Evolutionary conservation across 2,329 filamentous ascomycete genomes (phyloP).

Genomic region (Tolypocladium endophyticum): DNA sequence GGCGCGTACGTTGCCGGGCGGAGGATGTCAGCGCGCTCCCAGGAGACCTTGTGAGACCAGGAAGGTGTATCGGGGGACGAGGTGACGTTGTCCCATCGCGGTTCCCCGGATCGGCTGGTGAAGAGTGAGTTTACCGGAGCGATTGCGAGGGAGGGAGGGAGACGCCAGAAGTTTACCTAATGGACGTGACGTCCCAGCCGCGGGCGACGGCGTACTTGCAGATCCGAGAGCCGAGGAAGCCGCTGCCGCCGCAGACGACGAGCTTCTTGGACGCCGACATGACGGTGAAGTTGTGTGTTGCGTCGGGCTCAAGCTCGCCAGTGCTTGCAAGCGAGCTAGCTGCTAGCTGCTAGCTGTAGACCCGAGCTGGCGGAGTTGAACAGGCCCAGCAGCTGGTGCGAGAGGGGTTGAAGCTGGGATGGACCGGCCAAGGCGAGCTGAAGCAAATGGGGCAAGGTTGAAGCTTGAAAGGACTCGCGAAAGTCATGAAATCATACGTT

Average conservation of each 20-base stretch:
- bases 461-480: background rate
- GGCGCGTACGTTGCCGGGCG: conserved; percentile 69
- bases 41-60: conserved; percentile 76
- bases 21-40: conserved; percentile 83
- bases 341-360: background rate
- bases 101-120: conserved; percentile 75
- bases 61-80: conserved; percentile 57
- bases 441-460: background rate
- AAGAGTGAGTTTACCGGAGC: conserved; percentile 7
- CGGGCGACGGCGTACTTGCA: conserved; percentile 79
- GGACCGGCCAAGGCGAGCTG: background rate
- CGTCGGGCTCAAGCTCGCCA: background rate
- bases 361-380: background rate
- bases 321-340: background rate
- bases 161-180: conserved; percentile 51
- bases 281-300: conserved; percentile 11
- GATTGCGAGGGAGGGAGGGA: background rate
- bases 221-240: conserved; percentile 80
- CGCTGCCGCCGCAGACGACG: conserved; percentile 87
- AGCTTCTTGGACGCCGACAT: conserved; percentile 62
- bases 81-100: conserved; percentile 74
- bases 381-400: background rate
- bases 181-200: conserved; percentile 85
- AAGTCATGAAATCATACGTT: conserved; percentile 13
- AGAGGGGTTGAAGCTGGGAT: background rate